A percentile compares a stretch with the other conserved stretches of the same genome.
These are phyloP conservation scores for Lachnellula suecica DNA, from an alignment of 2,329 filamentous ascomycete species.

Conservation along the genomic window DNA sequence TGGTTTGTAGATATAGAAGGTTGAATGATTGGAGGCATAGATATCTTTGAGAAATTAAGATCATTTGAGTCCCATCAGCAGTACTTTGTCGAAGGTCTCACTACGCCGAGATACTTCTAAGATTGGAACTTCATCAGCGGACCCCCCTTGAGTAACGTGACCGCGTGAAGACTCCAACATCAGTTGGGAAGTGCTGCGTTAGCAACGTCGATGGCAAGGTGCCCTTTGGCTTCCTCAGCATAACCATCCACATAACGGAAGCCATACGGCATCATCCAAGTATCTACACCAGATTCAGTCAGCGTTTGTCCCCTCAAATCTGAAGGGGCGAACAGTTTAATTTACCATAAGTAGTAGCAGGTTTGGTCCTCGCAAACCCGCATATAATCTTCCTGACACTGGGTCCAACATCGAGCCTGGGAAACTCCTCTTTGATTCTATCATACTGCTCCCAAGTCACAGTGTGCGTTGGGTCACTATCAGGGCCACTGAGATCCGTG, in stretches of 20 bases:
- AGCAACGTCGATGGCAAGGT: conserved; percentile 5
- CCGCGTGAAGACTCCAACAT: too few relatives aligned
- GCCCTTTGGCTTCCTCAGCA: conserved; percentile 1
- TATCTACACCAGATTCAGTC: conserved; percentile 4
- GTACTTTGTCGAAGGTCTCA: too few relatives aligned
- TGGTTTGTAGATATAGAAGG: too few relatives aligned
- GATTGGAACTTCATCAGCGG: too few relatives aligned
- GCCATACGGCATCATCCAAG: conserved; percentile 9
- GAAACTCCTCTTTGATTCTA: conserved; percentile 31
- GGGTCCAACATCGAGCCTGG: conserved; percentile 32
- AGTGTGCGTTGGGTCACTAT: conserved; percentile 15
- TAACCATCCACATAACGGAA: conserved; percentile 9
- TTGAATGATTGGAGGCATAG: too few relatives aligned
- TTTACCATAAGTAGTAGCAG: conserved; percentile 8
- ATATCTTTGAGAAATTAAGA: too few relatives aligned
- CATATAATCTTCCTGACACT: conserved; percentile 2
- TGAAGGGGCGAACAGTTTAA: not conserved
- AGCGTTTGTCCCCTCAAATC: not conserved
- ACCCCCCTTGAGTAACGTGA: too few relatives aligned
- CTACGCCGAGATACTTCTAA: too few relatives aligned
- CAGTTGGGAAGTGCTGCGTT: conserved; percentile 5
- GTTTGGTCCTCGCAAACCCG: conserved; percentile 9
- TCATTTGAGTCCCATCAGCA: too few relatives aligned
- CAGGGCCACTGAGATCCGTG: conserved; percentile 39
- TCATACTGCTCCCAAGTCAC: conserved; percentile 35